phyloP scores from a whole-genome alignment of 2,329 filamentous ascomycete genomes.

The Tympanopsis confertula region DNA sequence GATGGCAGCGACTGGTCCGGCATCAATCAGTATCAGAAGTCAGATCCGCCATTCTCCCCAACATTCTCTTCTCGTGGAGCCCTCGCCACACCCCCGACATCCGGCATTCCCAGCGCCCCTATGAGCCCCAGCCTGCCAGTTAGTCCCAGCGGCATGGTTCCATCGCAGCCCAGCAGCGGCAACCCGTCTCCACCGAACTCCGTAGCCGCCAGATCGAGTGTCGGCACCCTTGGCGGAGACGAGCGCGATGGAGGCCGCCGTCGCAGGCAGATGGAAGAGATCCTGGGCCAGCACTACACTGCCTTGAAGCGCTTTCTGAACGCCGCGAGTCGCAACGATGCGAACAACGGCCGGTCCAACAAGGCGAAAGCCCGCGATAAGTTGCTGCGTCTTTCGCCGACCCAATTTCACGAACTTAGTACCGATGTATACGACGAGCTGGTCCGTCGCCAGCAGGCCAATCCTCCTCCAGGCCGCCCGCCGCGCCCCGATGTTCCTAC shows the following conservation, averaged over 20 bases:
- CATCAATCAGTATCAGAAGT: conserved; percentile 38
- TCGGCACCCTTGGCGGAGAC: conserved; percentile 43
- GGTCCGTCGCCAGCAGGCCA: conserved; percentile 49
- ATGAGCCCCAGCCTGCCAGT: no score
- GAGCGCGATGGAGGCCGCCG: conserved; percentile 25
- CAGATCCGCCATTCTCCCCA: conserved; percentile 13
- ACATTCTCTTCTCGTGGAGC: conserved; percentile 21
- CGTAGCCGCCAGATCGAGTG: conserved; percentile 47
- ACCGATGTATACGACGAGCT: conserved; percentile 69
- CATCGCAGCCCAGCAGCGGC: conserved; percentile 3
- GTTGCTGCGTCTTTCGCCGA: conserved; percentile 52
- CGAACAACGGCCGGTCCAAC: conserved; percentile 45
- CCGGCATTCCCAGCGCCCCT: conserved; percentile 24
- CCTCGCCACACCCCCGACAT: conserved; percentile 34
- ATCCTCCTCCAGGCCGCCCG: conserved; percentile 15
- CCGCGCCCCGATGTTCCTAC: conserved; percentile 25
- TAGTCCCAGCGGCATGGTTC: background rate
- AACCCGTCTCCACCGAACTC: conserved; percentile 54
- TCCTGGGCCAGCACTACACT: conserved; percentile 49
- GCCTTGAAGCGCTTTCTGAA: conserved; percentile 48
- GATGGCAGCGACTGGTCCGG: conserved; percentile 48
- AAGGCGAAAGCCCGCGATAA: conserved; percentile 64
- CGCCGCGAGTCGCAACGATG: conserved; percentile 43
- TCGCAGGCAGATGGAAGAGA: conserved; percentile 27
- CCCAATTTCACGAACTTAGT: conserved; percentile 66